phyloP scores from a whole-genome alignment of 495 filamentous ascomycete species.

The Thozetella sp. region DNA sequence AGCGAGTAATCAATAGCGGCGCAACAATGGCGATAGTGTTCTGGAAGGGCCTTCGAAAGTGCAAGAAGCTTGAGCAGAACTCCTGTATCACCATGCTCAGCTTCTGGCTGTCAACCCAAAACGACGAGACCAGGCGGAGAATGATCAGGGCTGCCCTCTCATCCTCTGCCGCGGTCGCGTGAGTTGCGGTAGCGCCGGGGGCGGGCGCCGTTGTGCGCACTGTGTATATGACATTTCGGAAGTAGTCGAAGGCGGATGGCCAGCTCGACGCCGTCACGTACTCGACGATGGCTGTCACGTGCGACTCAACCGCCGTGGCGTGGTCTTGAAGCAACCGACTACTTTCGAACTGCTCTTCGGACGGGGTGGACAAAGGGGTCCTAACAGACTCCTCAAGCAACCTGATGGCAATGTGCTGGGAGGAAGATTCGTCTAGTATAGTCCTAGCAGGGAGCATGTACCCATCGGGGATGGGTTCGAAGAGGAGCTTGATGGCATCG shows the following conservation, averaged over 20 bases:
- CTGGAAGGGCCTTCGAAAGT: conserved; percentile 62
- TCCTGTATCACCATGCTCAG: conserved; percentile 61
- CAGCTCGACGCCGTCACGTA: conserved; percentile 65
- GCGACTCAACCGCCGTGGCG: conserved; percentile 42
- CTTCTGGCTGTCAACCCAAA: conserved; percentile 63
- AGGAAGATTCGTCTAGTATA: conserved; percentile 41
- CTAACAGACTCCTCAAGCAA: conserved; percentile 30
- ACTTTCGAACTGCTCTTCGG: conserved; percentile 42
- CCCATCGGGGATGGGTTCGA: conserved; percentile 49
- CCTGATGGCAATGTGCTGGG: conserved; percentile 26
- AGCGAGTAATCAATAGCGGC: conserved; percentile 59
- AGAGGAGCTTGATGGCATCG: conserved; percentile 39
- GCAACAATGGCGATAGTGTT: conserved; percentile 60
- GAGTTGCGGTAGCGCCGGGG: conserved; percentile 33
- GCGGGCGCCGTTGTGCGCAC: conserved; percentile 43
- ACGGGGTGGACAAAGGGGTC: conserved; percentile 34
- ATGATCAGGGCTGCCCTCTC: conserved; percentile 50
- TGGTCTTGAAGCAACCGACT: conserved; percentile 24
- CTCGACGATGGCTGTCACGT: conserved; percentile 54
- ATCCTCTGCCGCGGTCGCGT: conserved; percentile 45
- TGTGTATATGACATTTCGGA: conserved; percentile 46
- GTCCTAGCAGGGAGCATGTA: conserved; percentile 45
- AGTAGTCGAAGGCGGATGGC: conserved; percentile 55
- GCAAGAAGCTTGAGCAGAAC: conserved; percentile 62
- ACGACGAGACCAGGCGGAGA: conserved; percentile 55